phyloP scores from a whole-genome alignment of 192 early-diverging fungal genomes.

The Rhizoclosmatium globosum region DNA sequence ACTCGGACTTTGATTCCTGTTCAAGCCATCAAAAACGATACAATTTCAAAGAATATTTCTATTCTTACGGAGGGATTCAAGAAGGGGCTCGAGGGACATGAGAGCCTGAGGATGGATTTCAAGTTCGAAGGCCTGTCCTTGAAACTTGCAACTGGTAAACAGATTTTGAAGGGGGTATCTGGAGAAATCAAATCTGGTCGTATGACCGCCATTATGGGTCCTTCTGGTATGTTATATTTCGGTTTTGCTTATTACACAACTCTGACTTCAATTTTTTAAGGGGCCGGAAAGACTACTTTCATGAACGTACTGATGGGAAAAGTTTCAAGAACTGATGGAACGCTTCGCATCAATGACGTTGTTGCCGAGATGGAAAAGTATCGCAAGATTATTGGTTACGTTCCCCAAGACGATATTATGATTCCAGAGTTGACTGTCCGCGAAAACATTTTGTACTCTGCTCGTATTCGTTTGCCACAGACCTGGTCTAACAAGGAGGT shows the following conservation, averaged over 20 bases:
- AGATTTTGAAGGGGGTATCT: conserved; percentile 72
- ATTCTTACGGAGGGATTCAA: conserved; percentile 6
- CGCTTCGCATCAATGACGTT: conserved; percentile 35
- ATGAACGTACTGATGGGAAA: conserved; percentile 47
- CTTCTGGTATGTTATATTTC: conserved; percentile 62
- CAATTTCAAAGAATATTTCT: conserved; percentile 12
- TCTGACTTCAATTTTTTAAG: conserved; percentile 7
- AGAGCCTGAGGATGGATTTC: conserved; percentile 38
- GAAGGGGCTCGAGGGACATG: conserved; percentile 15
- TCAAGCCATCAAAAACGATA: no score
- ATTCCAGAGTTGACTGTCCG: conserved; percentile 67
- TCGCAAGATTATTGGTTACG: conserved; percentile 48
- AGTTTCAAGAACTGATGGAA: conserved; percentile 38
- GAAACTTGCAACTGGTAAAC: conserved; percentile 49
- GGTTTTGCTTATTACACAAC: neutral
- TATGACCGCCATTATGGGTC: conserved; percentile 88
- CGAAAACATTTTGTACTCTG: conserved; percentile 77
- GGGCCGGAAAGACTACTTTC: conserved; percentile 45
- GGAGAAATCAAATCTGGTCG: conserved; percentile 76
- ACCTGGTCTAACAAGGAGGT: conserved; percentile 70
- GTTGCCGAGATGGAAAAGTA: conserved; percentile 39
- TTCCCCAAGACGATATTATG: conserved; percentile 48
- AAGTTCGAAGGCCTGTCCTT: conserved; percentile 49
- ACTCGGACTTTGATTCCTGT: neutral
- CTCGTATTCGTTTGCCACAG: conserved; percentile 74